Base-by-base conservation (phyloP, 768 basidiomycete species). In the Podaxis sp. region DNA sequence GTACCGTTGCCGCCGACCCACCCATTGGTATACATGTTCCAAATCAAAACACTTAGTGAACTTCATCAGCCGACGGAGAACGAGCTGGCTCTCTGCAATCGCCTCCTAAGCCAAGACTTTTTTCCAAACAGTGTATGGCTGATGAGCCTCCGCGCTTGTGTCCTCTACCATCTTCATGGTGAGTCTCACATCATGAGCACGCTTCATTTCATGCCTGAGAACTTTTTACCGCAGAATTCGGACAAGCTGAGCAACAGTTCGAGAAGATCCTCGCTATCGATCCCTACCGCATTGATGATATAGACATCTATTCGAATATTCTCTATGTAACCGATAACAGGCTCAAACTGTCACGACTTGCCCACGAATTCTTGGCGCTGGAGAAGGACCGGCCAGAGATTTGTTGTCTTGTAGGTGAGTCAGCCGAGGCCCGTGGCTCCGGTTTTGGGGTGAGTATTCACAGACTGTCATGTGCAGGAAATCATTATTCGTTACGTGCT, bases 321-420 rank as follows among this genome's bases (percentile, higher is more conserved):
- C 82, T 99, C 46, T 99, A 98, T 74, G 95, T 99, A 2, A 93
- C 93, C 53, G 92, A 95, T 69, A 93, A 93, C 68, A 85, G 87
- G 51, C 78, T 92, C 38, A 96, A 96, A 70, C 79, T 99, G 48
- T 95, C 95, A 19, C 88, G 87, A 72, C 82, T 99, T 40, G 97
- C 96, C 7, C 95, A 95, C 66, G 90, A 96, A 67, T 96, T 95
- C 74, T 82, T 95, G 52, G 83, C 87, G 28, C 77, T 96, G 36
- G 95, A 99, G 69, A 90, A 93, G 74, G 92, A 96, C 76, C 83
- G 96, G 30, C 96, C 97, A 28, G 97, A 99, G 79, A 89, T 96
- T 2, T 98, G 96, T 72, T 96, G 94, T 73, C 81, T 99, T 59
- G 90, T 99, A 61, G 97, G 96, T 95, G 69, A 64, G 90, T 75